These are phyloP conservation scores for Paecilomyces sp. DNA, from an alignment of 2,329 filamentous ascomycete genomes.

Conservation along the genomic window DNA sequence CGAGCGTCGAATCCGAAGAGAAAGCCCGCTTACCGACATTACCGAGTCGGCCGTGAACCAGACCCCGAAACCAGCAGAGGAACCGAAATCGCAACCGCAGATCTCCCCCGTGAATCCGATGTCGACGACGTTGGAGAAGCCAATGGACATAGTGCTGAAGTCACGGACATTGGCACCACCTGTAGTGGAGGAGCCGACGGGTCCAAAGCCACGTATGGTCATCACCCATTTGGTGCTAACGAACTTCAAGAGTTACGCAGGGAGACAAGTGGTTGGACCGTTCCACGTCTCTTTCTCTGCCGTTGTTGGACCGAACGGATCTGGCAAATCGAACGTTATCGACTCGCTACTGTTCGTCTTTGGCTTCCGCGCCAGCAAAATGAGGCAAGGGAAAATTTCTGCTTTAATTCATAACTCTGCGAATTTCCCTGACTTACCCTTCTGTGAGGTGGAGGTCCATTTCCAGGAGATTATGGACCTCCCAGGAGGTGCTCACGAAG, in stretches of 20 bases:
- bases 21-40: constrained; percentile 61
- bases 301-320: constrained; percentile 95
- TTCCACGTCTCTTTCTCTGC: constrained; percentile 98
- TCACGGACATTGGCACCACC: constrained; percentile 63
- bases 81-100: constrained; percentile 41
- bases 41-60: constrained; percentile 62
- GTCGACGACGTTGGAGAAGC: constrained; percentile 72
- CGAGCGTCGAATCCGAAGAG: constrained; percentile 28
- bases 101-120: constrained; percentile 63
- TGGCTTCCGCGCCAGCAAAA: constrained; percentile 96
- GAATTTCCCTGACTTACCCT: constrained; percentile 72
- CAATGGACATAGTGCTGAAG: constrained; percentile 90
- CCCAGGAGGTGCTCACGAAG: constrained; percentile 64
- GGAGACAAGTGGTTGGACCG: constrained; percentile 86
- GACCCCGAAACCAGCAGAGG: constrained; percentile 35
- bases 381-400: constrained; percentile 97
- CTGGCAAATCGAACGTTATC: constrained; percentile 97
- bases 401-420: constrained; percentile 97
- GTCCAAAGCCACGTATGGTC: constrained; percentile 78
- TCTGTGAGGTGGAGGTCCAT: constrained; percentile 93
- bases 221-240: constrained; percentile 86
- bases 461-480: constrained; percentile 93
- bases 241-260: constrained; percentile 99
- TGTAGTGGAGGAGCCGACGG: constrained; percentile 63
- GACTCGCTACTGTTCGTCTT: constrained; percentile 98